Base-by-base conservation (phyloP, 2,329 filamentous ascomycete genomes). In the Fusarium armeniacum region DNA sequence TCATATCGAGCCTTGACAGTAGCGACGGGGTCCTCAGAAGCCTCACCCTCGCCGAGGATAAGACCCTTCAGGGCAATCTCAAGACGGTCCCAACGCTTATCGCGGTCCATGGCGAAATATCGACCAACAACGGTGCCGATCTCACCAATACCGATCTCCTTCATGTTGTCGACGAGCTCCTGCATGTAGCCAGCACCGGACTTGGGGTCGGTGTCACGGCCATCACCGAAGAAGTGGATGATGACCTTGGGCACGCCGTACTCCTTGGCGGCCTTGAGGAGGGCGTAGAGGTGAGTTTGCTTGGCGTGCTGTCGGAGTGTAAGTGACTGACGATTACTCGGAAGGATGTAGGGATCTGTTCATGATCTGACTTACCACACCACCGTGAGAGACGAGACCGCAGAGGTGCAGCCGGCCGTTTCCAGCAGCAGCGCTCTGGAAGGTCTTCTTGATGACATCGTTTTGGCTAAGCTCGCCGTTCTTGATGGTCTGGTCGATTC, bases 101-200 rank as follows among this genome's bases (percentile, higher is more conserved):
- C 96, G 74, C 96, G 94, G 85, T 99, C 96, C 96, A 99, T 99
- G 82, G 94, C 93, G 81, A 93, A 99, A 90, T 98, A 99, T 74
- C 95, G 90, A 65, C 96, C 96, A 65, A 98, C 95, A 49, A 98
- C 88, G 38, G 96, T 98, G 33, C 93, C 95, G 71, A 99, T 88
- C 82, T 98, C 87, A 72, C 95, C 96, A 69, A 91, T 82, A 45
- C 93, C 94, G 72, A 97, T 87, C 81, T 98, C 93, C 82, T 96
- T 90, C 71, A 88, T 89, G 74, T 90, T 92, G 62, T 92, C 89
- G 65, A 98, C 82, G 36, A 99, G 87, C 79, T 94, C 89, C 82
- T 97, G 85, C 89, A 99, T 90, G 83, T 97, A 97, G 50, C 87
- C 92, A 47, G 89, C 90, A 59, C 92, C 92, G 65, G 93, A 97